Base-by-base conservation (phyloP, 192 early-diverging fungal species). In the Backusella australiensis region DNA sequence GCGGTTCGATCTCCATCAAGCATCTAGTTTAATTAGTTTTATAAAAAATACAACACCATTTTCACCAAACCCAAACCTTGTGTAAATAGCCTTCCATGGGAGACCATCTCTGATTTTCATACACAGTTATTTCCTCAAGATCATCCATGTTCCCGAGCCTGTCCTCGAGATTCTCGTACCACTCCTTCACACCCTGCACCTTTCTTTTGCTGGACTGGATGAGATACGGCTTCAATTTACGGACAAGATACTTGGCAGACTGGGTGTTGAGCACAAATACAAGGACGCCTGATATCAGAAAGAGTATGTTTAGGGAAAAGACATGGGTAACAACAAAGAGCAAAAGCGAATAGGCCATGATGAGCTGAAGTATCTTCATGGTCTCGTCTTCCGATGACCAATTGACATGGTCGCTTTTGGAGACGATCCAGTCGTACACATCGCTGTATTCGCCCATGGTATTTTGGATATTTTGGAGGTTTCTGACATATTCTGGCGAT, bases 381-480 rank as follows among this genome's bases (percentile, higher is more conserved):
- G 83, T 78, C 53, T 85, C 78, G 15, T 79, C 69, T 52, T 86
- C 86, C 63, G 83, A 80, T 26, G 83, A 78, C 88, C 86, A 88
- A 76, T 89, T 83, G 34, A 86, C 49, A 67, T 88, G 80, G 35
- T 77, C 75, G 32, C 81, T 74, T 6, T 85, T 41, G 1, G 78
- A 69, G 7, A 74, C 66, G 15, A 86, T 41, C 26, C 71, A 35
- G 75, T 90, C 89, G 36, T 90, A 88, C 21, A 75, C 79, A 23
- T 87, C 83, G 35, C 81, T 78, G 15, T 85, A 68, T 63, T 86
- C 84, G n/a, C 89, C 89, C 93, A 94, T 94, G 77, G 89, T 87
- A 75, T 94, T 93, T 69, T 94, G 93, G 53, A 94, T 89, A 74
- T 93, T 90, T 71, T 90, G 89, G 71, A 93, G 70, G 77, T 93